Base-by-base conservation (phyloP, 169 alveolate species). In the Plasmodium knowlesi region DNA sequence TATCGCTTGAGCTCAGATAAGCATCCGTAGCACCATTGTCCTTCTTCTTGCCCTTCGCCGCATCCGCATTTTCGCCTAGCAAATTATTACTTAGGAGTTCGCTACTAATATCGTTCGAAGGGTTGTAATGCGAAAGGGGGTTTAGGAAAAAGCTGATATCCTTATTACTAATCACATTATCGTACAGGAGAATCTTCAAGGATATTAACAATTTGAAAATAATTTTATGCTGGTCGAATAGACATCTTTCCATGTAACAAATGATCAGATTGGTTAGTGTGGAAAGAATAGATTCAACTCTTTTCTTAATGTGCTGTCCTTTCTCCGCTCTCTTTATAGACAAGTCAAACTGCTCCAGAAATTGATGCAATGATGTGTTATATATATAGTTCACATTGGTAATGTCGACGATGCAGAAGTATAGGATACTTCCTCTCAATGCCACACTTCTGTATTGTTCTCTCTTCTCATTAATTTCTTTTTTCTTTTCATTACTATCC, bases 391-490 rank as follows among this genome's bases (percentile, higher is more conserved):
- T 97, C 71, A 98, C 98, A 90, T 97, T 96, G 28, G 99, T 97
- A 97, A 98, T 98, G 93, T 98, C 99, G 53, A 97, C 98, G 82
- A 98, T 98, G 81, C 99, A 97, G 97, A 98, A 98, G 94, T 97
- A 98, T 93, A 98, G 97, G 19, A 98, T 97, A 90, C 99, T 97
- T 89, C 99, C 99, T 83, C 99, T 96, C 12, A 99, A 98, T 70
- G 99, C 99, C 28, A 98, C 99, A 96, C 96, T 99, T 94, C 99
- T 97, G 96, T 98, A 98, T 95, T 97, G 98, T 95, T 98, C 99
- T 93, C 99, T 98, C 97, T 98, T 98, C 93, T 98, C 99, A 94
- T 98, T 97, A 94, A 98, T 98, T 96, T 98, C 96, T 37, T 96
- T 97, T 70, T 94, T 97, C 95, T 97, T 97, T 70, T 94, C 96